Conservation (phyloP, 2,329 filamentous ascomycete species). For the Periconia macrospinosa region DNA sequence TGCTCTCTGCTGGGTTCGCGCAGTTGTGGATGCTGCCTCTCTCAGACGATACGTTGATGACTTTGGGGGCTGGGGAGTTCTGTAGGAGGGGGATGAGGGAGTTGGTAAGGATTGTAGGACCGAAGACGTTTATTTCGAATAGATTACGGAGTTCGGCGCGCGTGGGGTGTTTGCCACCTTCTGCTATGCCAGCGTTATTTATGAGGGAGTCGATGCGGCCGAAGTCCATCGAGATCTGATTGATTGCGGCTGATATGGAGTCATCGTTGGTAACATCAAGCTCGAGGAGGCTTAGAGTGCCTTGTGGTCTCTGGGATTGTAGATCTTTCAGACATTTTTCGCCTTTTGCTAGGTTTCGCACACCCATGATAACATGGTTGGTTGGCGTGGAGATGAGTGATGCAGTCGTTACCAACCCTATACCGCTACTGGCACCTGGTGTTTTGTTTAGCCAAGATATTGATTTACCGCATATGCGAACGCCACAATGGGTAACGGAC, state of each 20-base stretch:
- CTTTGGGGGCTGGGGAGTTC: slow-evolving; percentile 13
- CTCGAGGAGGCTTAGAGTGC: slow-evolving; percentile 34
- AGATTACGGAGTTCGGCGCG: slow-evolving; percentile 21
- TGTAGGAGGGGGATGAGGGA: slow-evolving; percentile 34
- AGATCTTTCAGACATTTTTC: slow-evolving; percentile 32
- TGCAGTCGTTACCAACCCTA: slow-evolving; percentile 39
- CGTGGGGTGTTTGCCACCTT: slow-evolving; percentile 31
- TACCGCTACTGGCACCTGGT: slow-evolving; percentile 38
- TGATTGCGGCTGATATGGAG: slow-evolving; percentile 38
- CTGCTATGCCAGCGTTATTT: slow-evolving; percentile 73
- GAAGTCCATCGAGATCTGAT: slow-evolving; percentile 31
- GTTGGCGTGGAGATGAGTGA: slow-evolving; percentile 27
- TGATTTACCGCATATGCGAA: not conserved
- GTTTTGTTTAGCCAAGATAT: slow-evolving; percentile 3
- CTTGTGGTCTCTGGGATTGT: slow-evolving; percentile 24
- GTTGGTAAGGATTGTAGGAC: slow-evolving; percentile 35
- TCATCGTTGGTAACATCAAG: slow-evolving; percentile 39
- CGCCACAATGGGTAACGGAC: slow-evolving; percentile 5
- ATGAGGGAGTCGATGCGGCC: slow-evolving; percentile 73
- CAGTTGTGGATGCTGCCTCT: slow-evolving; percentile 34
- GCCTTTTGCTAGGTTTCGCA: slow-evolving; percentile 36
- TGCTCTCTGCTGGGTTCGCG: slow-evolving; percentile 11
- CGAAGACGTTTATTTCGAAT: slow-evolving; percentile 44
- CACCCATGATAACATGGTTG: slow-evolving; percentile 43
- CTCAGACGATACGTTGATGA: slow-evolving; percentile 42